A percentile compares a stretch with the other conserved stretches of the same genome.
phyloP scores from a whole-genome alignment of 225 moss, liverwort and hornwort species.

The Climacium dendroides region DNA sequence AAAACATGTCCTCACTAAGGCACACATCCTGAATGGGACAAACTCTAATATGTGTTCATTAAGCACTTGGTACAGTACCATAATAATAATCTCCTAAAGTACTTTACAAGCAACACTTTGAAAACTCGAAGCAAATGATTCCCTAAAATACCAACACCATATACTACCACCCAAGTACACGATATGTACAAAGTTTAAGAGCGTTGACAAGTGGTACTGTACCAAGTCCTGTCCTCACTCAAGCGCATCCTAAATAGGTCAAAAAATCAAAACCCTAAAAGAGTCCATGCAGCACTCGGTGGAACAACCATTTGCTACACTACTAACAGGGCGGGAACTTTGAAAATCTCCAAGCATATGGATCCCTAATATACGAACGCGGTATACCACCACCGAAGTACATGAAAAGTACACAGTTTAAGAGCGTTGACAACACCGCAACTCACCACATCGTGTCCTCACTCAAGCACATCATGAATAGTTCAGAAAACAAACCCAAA shows the following conservation, averaged over 20 bases:
- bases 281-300: background rate
- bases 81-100: background rate
- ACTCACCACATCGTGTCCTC: background rate
- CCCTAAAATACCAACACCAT: background rate
- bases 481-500: background rate
- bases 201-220: background rate
- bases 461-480: background rate
- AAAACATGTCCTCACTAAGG: background rate
- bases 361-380: background rate
- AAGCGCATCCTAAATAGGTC: background rate
- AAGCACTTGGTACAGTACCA: background rate
- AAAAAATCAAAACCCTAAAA: background rate
- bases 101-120: background rate
- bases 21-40: background rate
- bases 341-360: background rate
- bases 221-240: background rate
- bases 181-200: background rate
- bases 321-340: background rate
- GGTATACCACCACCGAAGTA: background rate
- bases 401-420: background rate
- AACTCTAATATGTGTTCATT: background rate
- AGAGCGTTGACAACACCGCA: background rate
- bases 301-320: background rate
- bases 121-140: background rate
- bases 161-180: background rate